Conservation (phyloP, 768 basidiomycete genomes). For the Leccinum aurantiacum region DNA sequence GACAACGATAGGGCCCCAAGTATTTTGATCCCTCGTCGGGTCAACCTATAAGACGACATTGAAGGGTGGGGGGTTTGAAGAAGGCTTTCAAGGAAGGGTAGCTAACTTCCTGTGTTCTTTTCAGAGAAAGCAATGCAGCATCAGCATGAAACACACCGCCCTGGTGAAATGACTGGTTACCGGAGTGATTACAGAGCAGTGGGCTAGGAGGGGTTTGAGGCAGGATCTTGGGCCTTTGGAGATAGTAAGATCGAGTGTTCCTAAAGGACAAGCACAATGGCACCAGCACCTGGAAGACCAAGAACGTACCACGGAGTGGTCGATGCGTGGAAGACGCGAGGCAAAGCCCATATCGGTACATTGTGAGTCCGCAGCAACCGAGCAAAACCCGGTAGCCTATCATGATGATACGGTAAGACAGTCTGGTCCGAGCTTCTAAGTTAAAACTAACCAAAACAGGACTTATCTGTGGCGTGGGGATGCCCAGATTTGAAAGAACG, state of each 20-base stretch:
- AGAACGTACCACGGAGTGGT: background rate
- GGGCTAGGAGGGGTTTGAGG: background rate
- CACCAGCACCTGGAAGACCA: background rate
- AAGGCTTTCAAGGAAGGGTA: background rate
- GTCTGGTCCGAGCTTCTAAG: background rate
- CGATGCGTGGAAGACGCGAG: background rate
- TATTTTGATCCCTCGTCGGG: conserved; percentile 25
- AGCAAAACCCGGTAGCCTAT: background rate
- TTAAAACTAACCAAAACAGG: background rate
- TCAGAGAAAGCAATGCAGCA: background rate
- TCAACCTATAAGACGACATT: conserved; percentile 24
- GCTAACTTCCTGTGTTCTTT: conserved; percentile 2
- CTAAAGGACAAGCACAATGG: background rate
- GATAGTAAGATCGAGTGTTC: background rate
- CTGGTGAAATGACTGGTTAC: background rate
- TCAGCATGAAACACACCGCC: background rate
- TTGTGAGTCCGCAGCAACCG: background rate
- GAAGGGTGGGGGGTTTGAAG: background rate
- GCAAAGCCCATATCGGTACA: background rate
- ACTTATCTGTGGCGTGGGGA: background rate
- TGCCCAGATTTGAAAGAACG: no score
- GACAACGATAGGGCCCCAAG: conserved; percentile 8
- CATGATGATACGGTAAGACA: background rate
- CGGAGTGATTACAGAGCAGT: background rate
- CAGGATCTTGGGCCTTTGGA: background rate